phyloP scores from a whole-genome alignment of 441 rosid species.

The Kokia cookei region DNA sequence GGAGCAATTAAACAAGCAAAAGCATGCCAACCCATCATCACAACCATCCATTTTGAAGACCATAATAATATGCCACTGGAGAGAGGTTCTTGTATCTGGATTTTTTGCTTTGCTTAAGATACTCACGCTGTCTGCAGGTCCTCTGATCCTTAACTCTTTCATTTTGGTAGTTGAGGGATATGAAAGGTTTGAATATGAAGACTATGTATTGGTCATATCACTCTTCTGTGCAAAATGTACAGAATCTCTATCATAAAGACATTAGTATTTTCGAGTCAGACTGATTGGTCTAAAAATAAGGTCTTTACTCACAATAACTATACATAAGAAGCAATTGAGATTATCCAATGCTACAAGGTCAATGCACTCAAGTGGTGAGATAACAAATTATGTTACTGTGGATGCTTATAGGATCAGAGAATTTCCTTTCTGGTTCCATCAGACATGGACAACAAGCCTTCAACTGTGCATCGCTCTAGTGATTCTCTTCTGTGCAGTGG shows the following conservation, averaged over 20 bases:
- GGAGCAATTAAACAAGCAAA: slow-evolving; percentile 48
- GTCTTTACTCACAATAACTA: slow-evolving; percentile 75
- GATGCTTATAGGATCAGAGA: slow-evolving; percentile 96
- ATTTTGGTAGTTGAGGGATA: slow-evolving; percentile 87
- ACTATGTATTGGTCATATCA: slow-evolving; percentile 57
- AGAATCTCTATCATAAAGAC: slow-evolving; percentile 87
- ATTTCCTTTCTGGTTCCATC: slow-evolving; percentile 95
- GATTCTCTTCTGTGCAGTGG: slow-evolving; percentile 78
- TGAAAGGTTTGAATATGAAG: slow-evolving; percentile 60
- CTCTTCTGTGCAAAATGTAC: slow-evolving; percentile 58
- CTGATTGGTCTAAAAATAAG: slow-evolving; percentile 75
- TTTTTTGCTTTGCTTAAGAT: slow-evolving; percentile 79
- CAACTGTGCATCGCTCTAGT: slow-evolving; percentile 70
- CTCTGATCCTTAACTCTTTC: slow-evolving; percentile 77
- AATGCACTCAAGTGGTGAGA: slow-evolving; percentile 83
- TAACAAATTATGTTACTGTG: slow-evolving; percentile 83
- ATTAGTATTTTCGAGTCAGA: slow-evolving; percentile 86
- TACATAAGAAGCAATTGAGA: slow-evolving; percentile 79
- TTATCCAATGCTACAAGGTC: slow-evolving; percentile 68
- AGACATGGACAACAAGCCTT: slow-evolving; percentile 88
- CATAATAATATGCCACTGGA: slow-evolving; percentile 56
- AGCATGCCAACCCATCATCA: slow-evolving; percentile 32
- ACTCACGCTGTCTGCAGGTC: slow-evolving; percentile 78
- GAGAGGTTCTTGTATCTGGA: slow-evolving; percentile 70
- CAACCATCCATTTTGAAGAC: slow-evolving; percentile 60